These are phyloP conservation scores for Dictyostelium firmibasis DNA, from an alignment of 78 protist species.

Conservation along the genomic window DNA sequence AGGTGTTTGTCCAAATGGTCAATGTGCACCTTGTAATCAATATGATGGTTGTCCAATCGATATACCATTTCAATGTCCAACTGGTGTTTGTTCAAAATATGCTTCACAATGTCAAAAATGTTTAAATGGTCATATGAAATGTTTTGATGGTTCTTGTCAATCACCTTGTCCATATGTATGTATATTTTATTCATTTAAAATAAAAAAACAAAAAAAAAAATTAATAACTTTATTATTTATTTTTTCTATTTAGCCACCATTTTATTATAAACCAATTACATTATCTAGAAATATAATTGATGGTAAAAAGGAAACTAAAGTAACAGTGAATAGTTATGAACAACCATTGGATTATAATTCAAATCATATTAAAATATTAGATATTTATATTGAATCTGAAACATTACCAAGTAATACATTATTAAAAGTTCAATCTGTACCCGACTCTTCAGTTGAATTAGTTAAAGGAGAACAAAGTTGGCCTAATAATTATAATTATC, in stretches of 20 bases:
- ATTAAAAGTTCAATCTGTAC: neutral
- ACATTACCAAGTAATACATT: slow-evolving; percentile 9
- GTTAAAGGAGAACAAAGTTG: neutral
- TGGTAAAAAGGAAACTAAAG: neutral
- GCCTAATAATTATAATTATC: neutral
- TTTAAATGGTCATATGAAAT: slow-evolving; percentile 28
- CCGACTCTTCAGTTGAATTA: slow-evolving; percentile 12
- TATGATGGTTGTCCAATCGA: slow-evolving; percentile 52
- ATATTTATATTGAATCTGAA: slow-evolving; percentile 34
- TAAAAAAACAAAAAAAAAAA: no score
- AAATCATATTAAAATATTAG: neutral
- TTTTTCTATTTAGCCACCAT: slow-evolving; percentile 33
- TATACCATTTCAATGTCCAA: slow-evolving; percentile 45
- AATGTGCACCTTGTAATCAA: slow-evolving; percentile 51
- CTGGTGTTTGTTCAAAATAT: neutral
- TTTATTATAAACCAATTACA: slow-evolving; percentile 54
- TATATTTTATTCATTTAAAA: neutral
- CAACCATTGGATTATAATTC: slow-evolving; percentile 27
- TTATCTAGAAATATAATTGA: neutral
- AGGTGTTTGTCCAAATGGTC: slow-evolving; percentile 33
- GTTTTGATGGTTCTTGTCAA: slow-evolving; percentile 56
- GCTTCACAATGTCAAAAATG: neutral
- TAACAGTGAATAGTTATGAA: slow-evolving; percentile 15
- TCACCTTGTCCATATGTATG: slow-evolving; percentile 58
- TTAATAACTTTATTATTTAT: no score